Percentiles rank a stretch among this genome's conserved stretches.
Evolutionary conservation across 2,329 filamentous ascomycete species (phyloP).

Genomic region (Aspergillus sp.): DNA sequence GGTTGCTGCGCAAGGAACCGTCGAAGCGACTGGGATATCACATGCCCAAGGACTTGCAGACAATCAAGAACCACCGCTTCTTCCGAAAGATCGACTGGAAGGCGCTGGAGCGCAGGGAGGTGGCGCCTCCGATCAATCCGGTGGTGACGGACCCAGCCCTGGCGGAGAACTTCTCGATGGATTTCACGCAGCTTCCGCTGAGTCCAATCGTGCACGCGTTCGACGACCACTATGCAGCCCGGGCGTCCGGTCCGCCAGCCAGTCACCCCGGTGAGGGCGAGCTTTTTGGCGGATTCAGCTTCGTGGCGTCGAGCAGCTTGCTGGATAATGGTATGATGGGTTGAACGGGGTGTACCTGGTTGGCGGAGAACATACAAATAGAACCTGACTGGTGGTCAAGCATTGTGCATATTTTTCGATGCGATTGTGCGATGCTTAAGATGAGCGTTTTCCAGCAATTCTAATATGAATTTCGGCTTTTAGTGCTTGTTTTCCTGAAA

Average conservation of each 20-base stretch:
- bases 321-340: conserved; percentile 42
- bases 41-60: conserved; percentile 83
- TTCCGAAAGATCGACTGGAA: conserved; percentile 97
- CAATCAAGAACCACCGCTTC: conserved; percentile 90
- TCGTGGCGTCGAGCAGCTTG: conserved; percentile 50
- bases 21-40: conserved; percentile 82
- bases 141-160: conserved; percentile 93
- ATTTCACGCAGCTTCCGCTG: conserved; percentile 84
- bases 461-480: background rate
- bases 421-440: background rate
- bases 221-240: conserved; percentile 27
- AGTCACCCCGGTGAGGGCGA: conserved; percentile 33
- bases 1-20: conserved; percentile 88
- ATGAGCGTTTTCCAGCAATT: background rate
- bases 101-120: conserved; percentile 75
- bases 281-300: conserved; percentile 52
- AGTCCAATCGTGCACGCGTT: conserved; percentile 64
- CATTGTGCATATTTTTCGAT: background rate
- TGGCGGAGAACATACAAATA: background rate
- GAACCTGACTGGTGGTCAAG: background rate
- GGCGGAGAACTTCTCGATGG: conserved; percentile 92
- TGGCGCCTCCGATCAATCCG: conserved; percentile 86
- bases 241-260: conserved; percentile 21
- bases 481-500: background rate
- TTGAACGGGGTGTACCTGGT: conserved; percentile 28